phyloP scores from a whole-genome alignment of 345 rosid species.

The Combretum micranthum region DNA sequence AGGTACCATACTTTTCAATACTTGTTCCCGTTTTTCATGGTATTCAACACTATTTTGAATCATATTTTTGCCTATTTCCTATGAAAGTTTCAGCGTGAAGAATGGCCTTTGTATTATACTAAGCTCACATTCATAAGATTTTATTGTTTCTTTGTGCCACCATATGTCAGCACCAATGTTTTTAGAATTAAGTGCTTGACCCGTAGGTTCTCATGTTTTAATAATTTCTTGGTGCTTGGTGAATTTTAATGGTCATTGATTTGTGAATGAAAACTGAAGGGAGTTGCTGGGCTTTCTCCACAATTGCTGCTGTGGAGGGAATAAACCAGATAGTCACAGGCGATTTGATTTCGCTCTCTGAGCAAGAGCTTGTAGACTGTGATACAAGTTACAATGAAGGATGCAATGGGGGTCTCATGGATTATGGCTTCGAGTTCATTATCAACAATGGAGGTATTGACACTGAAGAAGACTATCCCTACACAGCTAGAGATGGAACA shows the following conservation, averaged over 20 bases:
- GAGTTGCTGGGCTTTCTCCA: slow-evolving; percentile 98
- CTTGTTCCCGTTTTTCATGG: too few species aligned
- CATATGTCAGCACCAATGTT: not conserved
- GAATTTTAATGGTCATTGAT: not conserved
- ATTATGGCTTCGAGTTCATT: slow-evolving; percentile 82
- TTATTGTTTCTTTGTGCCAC: too few species aligned
- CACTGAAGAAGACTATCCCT: slow-evolving; percentile 77
- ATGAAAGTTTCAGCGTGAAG: too few species aligned
- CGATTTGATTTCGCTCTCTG: slow-evolving; percentile 61
- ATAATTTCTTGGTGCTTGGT: not conserved
- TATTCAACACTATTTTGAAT: too few species aligned
- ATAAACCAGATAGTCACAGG: slow-evolving; percentile 84
- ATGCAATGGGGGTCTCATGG: slow-evolving; percentile 94
- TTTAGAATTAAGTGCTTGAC: not conserved
- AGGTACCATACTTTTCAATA: too few species aligned
- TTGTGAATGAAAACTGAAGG: slow-evolving; percentile 32
- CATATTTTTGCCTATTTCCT: too few species aligned
- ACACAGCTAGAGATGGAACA: slow-evolving; percentile 42
- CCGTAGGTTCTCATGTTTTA: too few species aligned
- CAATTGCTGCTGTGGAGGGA: slow-evolving; percentile 89
- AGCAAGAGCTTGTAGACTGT: slow-evolving; percentile 91
- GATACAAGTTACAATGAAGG: slow-evolving; percentile 72
- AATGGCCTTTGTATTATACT: too few species aligned
- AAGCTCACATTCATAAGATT: too few species aligned
- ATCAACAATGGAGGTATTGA: slow-evolving; percentile 87